These are phyloP conservation scores for Passiflora organensis DNA, from an alignment of 345 rosid genomes.

Conservation along the genomic window DNA sequence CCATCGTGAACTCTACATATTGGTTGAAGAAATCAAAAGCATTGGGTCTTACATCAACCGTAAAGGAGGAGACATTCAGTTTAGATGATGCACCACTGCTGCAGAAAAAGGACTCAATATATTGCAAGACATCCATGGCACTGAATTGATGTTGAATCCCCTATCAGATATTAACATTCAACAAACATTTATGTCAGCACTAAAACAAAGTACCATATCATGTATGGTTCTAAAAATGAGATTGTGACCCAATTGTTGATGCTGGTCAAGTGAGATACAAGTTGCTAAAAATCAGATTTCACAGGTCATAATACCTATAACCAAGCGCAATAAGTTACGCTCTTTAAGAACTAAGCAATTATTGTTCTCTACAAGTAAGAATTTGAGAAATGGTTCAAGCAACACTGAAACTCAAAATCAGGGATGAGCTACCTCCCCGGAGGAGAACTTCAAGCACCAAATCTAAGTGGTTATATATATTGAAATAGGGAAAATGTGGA, in stretches of 20 bases:
- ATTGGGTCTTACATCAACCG: conserved; percentile 53
- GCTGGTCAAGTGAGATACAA: too few species aligned
- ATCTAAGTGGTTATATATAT: neutral
- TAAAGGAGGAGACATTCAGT: conserved; percentile 51
- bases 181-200: neutral
- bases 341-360: too few species aligned
- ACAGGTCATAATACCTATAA: neutral
- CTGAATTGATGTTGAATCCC: conserved; percentile 64
- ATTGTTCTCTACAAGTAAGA: too few species aligned
- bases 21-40: conserved; percentile 8
- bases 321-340: too few species aligned
- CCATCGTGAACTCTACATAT: neutral
- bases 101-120: conserved; percentile 56
- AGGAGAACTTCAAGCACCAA: neutral
- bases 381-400: too few species aligned
- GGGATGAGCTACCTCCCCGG: too few species aligned
- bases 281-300: neutral
- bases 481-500: neutral
- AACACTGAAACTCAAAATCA: too few species aligned
- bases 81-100: conserved; percentile 52
- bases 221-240: neutral
- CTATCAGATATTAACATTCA: conserved; percentile 26
- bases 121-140: conserved; percentile 64
- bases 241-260: too few species aligned
- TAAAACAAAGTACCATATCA: neutral